Conservation (phyloP, 2,329 filamentous ascomycete species). For the Ilyonectria mors-panacis region DNA sequence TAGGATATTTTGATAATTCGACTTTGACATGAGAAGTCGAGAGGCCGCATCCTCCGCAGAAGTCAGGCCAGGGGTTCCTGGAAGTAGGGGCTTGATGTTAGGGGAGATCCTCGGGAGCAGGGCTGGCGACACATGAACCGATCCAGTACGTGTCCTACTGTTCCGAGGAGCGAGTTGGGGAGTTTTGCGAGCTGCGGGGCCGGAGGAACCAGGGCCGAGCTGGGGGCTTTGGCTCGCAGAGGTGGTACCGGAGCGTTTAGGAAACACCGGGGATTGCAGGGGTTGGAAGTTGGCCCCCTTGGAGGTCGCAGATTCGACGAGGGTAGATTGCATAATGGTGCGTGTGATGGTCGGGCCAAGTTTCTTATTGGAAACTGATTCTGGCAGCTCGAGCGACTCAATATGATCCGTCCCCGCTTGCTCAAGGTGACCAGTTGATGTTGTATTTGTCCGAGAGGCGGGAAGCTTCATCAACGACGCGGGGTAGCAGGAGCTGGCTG, state of each 20-base stretch:
- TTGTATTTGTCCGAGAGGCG: constrained; percentile 66
- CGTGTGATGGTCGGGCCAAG: constrained; percentile 59
- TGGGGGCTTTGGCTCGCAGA: constrained; percentile 79
- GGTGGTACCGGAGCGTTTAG: constrained; percentile 56
- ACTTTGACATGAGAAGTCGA: constrained; percentile 91
- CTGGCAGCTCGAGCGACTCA: constrained; percentile 78
- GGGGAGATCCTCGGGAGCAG: constrained; percentile 92
- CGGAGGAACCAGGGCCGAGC: constrained; percentile 66
- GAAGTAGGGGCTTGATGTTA: constrained; percentile 91
- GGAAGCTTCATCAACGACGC: constrained; percentile 88
- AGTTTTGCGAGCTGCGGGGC: constrained; percentile 65
- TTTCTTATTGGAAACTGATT: constrained; percentile 66
- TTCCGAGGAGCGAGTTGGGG: constrained; percentile 70
- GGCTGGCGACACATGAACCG: constrained; percentile 87
- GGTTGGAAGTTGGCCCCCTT: constrained; percentile 67
- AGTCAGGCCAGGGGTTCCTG: constrained; percentile 66
- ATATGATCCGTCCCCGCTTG: constrained; percentile 66
- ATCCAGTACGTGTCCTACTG: constrained; percentile 79
- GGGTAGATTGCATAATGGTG: constrained; percentile 55
- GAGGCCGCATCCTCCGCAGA: constrained; percentile 73
- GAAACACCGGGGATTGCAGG: constrained; percentile 64
- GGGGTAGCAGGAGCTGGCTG: constrained; percentile 69
- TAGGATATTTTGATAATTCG: constrained; percentile 97
- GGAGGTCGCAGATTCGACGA: constrained; percentile 57
- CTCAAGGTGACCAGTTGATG: constrained; percentile 58